Conservation (phyloP, 1,284 basidiomycete species). For the Vanrija pseudolonga region DNA sequence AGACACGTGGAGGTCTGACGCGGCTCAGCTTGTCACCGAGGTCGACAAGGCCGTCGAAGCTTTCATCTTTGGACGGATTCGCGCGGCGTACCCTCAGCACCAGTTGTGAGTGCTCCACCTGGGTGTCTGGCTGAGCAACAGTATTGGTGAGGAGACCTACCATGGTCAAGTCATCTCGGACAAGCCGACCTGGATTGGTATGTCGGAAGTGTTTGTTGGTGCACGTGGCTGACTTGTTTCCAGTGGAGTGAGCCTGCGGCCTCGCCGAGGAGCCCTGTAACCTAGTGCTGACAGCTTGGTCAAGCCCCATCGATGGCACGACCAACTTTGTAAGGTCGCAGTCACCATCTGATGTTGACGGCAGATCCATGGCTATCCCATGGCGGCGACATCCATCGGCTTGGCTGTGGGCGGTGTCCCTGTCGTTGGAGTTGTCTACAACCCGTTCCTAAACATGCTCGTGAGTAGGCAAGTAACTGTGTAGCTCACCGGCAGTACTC, state of each 20-base stretch:
- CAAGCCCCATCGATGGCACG: constrained; percentile 54
- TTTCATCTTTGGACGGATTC: constrained; percentile 69
- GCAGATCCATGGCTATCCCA: constrained; percentile 62
- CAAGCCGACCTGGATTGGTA: constrained; percentile 76
- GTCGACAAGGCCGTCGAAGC: constrained; percentile 91
- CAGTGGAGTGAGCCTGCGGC: constrained; percentile 31
- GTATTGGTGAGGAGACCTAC: constrained; percentile 87
- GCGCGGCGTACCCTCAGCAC: constrained; percentile 67
- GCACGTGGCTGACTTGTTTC: constrained; percentile 14
- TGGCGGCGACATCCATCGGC: constrained; percentile 85
- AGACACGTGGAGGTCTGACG: background rate
- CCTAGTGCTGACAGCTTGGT: constrained; percentile 9
- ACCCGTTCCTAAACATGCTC: constrained; percentile 82
- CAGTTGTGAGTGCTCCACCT: constrained; percentile 62
- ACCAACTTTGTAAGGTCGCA: constrained; percentile 95
- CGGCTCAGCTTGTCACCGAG: constrained; percentile 81
- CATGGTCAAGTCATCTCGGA: constrained; percentile 72
- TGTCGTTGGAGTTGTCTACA: constrained; percentile 84
- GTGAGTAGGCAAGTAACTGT: constrained; percentile 47
- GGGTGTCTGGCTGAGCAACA: constrained; percentile 39
- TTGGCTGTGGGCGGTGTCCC: constrained; percentile 76
- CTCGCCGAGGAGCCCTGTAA: too few species aligned
- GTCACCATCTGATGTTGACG: constrained; percentile 36
- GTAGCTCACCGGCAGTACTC: constrained; percentile 57
- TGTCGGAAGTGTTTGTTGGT: constrained; percentile 48